Percentiles rank a stretch among this genome's conserved stretches.
Conservation (phyloP, 306 rosid species). For the Benincasa hispida region DNA sequence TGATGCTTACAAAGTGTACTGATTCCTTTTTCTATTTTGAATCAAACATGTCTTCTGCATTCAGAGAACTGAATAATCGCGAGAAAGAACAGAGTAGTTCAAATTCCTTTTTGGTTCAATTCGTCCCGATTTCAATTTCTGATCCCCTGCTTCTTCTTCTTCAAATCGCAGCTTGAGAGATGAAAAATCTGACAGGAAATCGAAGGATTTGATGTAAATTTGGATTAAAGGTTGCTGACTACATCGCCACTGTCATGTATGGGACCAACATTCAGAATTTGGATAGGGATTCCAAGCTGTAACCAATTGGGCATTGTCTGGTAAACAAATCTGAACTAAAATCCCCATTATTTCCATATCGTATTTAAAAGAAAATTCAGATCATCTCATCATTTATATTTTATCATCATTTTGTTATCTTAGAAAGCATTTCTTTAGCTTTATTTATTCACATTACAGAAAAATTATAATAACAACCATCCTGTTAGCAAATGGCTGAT, state of each 20-base stretch:
- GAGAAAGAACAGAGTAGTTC: background rate
- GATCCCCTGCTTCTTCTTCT: background rate
- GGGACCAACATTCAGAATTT: background rate
- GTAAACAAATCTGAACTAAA: slow-evolving; percentile 3
- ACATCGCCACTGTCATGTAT: slow-evolving; percentile 9
- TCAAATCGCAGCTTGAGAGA: background rate
- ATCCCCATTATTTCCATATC: background rate
- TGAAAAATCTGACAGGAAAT: slow-evolving; percentile 3
- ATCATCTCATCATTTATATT: background rate
- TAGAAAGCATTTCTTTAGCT: background rate
- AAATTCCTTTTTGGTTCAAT: background rate
- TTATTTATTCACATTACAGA: background rate
- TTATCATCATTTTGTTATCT: background rate
- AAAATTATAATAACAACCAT: background rate
- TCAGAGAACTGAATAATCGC: background rate
- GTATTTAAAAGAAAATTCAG: background rate
- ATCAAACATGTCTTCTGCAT: background rate
- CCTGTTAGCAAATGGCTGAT: background rate
- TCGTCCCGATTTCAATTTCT: background rate
- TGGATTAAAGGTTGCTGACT: slow-evolving; percentile 3
- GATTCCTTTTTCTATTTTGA: background rate
- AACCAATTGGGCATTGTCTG: slow-evolving; percentile 4
- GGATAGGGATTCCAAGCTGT: slow-evolving; percentile 13
- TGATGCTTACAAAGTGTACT: background rate
- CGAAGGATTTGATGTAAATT: background rate